These are phyloP conservation scores for Penicillium sp. DNA, from an alignment of 2,329 filamentous ascomycete genomes.

Conservation along the genomic window DNA sequence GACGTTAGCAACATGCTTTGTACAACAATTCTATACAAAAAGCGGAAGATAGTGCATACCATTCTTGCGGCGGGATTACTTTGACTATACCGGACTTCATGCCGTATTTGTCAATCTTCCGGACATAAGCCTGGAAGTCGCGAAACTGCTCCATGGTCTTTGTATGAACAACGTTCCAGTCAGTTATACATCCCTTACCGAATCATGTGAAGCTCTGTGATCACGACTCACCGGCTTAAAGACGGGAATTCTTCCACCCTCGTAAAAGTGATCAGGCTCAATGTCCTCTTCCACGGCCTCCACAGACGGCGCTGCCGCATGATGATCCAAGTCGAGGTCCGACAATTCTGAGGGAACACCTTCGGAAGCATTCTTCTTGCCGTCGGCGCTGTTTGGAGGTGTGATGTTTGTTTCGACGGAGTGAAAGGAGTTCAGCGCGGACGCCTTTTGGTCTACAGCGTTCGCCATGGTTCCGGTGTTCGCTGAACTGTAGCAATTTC, in stretches of 20 bases:
- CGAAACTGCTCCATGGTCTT: constrained; percentile 88
- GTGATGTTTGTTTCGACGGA: constrained; percentile 32
- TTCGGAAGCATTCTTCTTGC: constrained; percentile 41
- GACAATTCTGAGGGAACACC: constrained; percentile 38
- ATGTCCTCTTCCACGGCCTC: constrained; percentile 62
- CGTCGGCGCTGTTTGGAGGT: constrained; percentile 41
- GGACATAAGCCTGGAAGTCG: constrained; percentile 88
- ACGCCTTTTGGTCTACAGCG: constrained; percentile 26
- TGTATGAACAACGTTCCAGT: constrained; percentile 12
- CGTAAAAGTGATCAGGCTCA: constrained; percentile 83
- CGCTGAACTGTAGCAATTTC: constrained; percentile 5
- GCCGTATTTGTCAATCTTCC: constrained; percentile 85
- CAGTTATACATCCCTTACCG: constrained; percentile 14
- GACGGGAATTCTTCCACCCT: constrained; percentile 75
- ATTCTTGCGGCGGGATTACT: constrained; percentile 88
- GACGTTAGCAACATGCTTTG: background rate
- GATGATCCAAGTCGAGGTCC: constrained; percentile 39
- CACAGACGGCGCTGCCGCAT: constrained; percentile 20
- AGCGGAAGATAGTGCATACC: constrained; percentile 54
- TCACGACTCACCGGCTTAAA: constrained; percentile 70
- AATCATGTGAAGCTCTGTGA: background rate
- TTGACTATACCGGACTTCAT: constrained; percentile 98
- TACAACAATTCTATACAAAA: background rate
- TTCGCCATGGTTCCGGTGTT: constrained; percentile 29
- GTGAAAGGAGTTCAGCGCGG: constrained; percentile 23